Base-by-base conservation (phyloP, 2,329 filamentous ascomycete genomes). In the Fusarium pininemorale region DNA sequence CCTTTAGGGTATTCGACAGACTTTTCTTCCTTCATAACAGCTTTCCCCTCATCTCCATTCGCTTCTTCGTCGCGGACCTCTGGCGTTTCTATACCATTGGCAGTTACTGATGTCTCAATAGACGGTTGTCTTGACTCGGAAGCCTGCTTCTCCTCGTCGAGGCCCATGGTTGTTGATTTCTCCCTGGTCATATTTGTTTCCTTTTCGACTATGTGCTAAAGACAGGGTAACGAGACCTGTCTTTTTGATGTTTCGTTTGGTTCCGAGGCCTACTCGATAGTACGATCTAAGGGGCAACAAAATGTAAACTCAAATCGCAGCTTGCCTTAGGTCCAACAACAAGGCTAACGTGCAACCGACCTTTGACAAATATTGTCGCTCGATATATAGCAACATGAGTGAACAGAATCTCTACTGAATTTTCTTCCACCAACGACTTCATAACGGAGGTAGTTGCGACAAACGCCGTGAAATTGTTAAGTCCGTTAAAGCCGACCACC, bases 391-490 rank as follows among this genome's bases (percentile, higher is more conserved):
- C 3, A 26, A 15, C 1, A 0, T 12, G 1, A 20, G 11, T 20
- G 0, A 20, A 53, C 3, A 54, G 20, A 7, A n/a, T 10, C 0
- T 1, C 11, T 4, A 7, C 1, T 10, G 6, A 1, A 7, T 0
- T 10, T 7, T 7, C 11, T 3, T n/a, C 10, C 6, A 5, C 20
- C 6, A 2, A 10, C 20, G 6, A 22, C 4, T 18, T 13, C 0
- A 55, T 2, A 18, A 28, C 51, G 51, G 35, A 55, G 51, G 51
- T 55, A 55, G 51, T 28, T 22, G 18, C 3, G 20, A 18, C 24
- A 55, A 55, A 55, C 37, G 37, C 51, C 51, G 37, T 12, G 26
- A 55, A 41, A 1, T 55, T 11, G 5, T 20, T 42, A 55, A 55
- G 24, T 41, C 51, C 37, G 51, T 41, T 55, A 42, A 55, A 28